These are phyloP conservation scores for Saccharomyces hybrid DNA, from an alignment of 1,139 yeast genomes.

Conservation along the genomic window DNA sequence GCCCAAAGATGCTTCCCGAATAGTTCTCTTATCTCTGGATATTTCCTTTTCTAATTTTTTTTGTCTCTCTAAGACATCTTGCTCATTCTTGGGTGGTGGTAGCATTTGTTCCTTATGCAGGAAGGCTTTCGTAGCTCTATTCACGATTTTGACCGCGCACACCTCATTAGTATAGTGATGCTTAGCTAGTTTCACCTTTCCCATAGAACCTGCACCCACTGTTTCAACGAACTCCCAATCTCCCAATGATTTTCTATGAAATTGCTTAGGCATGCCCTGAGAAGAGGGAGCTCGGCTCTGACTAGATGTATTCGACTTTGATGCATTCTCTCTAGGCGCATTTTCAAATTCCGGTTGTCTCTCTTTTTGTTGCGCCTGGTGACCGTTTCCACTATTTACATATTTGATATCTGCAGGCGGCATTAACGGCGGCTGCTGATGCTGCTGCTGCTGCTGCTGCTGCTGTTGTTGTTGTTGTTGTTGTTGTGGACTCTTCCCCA, in stretches of 20 bases:
- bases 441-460: constrained; percentile 9
- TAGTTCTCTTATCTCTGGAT: constrained; percentile 82
- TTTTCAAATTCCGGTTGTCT: neutral
- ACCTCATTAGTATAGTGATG: constrained; percentile 62
- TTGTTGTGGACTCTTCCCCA: constrained; percentile 36
- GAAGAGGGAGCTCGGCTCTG: neutral
- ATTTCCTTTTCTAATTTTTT: constrained; percentile 78
- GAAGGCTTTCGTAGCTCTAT: constrained; percentile 68
- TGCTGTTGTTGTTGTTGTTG: neutral
- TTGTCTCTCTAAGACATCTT: constrained; percentile 50
- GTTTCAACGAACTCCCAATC: constrained; percentile 95
- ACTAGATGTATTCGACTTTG: neutral
- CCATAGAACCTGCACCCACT: constrained; percentile 98
- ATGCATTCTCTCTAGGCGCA: neutral
- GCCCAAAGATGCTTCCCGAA: constrained; percentile 91
- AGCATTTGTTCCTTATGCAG: constrained; percentile 70
- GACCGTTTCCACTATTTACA: neutral
- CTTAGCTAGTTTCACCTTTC: constrained; percentile 88
- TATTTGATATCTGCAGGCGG: neutral
- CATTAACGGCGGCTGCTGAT: constrained; percentile 17
- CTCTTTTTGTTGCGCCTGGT: constrained; percentile 5
- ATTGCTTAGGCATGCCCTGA: constrained; percentile 38
- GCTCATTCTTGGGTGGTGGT: constrained; percentile 52
- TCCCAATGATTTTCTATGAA: constrained; percentile 81
- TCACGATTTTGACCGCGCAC: constrained; percentile 81